Percentiles rank a stretch among this genome's conserved stretches.
Evolutionary conservation across 2,329 filamentous ascomycete species (phyloP).

Genomic region (Alternaria novae-zelandiae): DNA sequence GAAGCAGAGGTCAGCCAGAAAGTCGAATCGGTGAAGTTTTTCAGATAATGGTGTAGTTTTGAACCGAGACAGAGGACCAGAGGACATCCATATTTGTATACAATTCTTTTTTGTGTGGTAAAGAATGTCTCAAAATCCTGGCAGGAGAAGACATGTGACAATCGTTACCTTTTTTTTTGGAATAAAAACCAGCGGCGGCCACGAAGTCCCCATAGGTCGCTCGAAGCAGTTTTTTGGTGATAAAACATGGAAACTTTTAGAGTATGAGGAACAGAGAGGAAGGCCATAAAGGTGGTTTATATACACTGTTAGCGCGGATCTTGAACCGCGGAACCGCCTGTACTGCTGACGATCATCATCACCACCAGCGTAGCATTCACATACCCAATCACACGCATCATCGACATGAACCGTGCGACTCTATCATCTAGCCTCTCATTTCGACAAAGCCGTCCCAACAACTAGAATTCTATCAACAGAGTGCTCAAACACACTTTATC

Average conservation of each 20-base stretch:
- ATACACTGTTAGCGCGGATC: not conserved
- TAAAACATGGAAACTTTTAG: not conserved
- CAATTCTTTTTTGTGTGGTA: no score
- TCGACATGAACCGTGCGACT: no score
- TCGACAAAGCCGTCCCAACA: not conserved
- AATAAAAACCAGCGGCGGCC: not conserved
- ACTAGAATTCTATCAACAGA: conserved; percentile 4
- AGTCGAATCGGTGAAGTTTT: no score
- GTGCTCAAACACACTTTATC: not conserved
- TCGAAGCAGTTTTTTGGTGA: not conserved
- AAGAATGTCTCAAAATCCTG: no score
- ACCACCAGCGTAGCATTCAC: not conserved
- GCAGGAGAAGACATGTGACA: no score
- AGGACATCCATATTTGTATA: no score
- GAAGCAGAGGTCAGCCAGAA: no score
- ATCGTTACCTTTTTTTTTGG: not conserved
- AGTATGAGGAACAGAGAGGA: not conserved
- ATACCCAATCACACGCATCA: not conserved
- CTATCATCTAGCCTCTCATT: not conserved
- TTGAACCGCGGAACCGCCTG: not conserved
- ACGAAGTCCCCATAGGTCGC: fast-evolving
- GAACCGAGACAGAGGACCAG: no score
- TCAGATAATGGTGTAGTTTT: no score
- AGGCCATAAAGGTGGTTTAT: not conserved
- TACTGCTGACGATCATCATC: not conserved